phyloP scores from a whole-genome alignment of 441 rosid genomes.

The Populus hybrid region DNA sequence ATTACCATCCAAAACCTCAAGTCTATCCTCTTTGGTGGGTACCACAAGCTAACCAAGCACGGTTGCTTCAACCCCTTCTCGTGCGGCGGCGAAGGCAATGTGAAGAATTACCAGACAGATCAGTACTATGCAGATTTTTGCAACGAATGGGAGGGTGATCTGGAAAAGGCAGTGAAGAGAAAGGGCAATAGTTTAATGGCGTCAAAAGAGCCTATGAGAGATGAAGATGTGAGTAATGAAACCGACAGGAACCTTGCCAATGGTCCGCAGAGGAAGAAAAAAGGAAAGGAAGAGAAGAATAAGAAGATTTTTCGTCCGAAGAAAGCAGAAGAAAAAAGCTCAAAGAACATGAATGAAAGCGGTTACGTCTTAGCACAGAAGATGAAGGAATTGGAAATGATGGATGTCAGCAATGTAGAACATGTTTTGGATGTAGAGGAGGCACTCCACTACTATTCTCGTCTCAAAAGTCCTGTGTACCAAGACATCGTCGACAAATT shows the following conservation, averaged over 20 bases:
- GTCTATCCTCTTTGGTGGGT: constrained; percentile 43
- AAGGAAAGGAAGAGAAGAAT: constrained; percentile 34
- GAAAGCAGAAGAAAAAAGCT: constrained; percentile 25
- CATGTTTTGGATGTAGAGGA: constrained; percentile 88
- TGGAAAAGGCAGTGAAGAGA: constrained; percentile 29
- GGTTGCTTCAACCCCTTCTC: constrained; percentile 49
- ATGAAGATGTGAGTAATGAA: constrained; percentile 26
- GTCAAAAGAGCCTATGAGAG: constrained; percentile 19
- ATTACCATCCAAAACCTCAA: constrained; percentile 51
- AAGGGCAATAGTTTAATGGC: constrained; percentile 14
- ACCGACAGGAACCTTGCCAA: constrained; percentile 12
- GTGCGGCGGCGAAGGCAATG: constrained; percentile 29
- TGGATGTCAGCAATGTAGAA: constrained; percentile 65
- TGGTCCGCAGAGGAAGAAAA: constrained; percentile 21
- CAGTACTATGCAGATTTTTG: constrained; percentile 34
- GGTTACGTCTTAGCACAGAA: constrained; percentile 51
- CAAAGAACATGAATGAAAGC: constrained; percentile 24
- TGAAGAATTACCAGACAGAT: constrained; percentile 31
- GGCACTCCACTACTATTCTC: constrained; percentile 80
- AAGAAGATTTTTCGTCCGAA: constrained; percentile 22
- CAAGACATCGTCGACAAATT: constrained; percentile 79
- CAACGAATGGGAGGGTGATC: constrained; percentile 44
- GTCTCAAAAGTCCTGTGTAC: constrained; percentile 73
- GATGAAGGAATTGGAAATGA: constrained; percentile 74
- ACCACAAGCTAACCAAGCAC: constrained; percentile 51